Conservation (phyloP, 148 eudicot species). For the Amaranthus hypochondriacus region DNA sequence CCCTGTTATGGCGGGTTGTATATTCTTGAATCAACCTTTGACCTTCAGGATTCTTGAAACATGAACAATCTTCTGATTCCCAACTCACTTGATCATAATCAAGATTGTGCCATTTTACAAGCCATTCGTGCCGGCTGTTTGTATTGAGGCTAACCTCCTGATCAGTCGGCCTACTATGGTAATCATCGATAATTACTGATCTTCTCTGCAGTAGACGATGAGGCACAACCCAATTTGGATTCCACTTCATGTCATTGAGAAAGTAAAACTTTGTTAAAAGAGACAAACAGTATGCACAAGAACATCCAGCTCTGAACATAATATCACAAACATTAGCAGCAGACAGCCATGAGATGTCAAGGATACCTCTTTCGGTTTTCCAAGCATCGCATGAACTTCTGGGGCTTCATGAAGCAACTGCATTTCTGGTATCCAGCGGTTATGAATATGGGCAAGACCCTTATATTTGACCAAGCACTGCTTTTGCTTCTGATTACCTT, state of each 20-base stretch:
- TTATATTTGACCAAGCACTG: slow-evolving; percentile 71
- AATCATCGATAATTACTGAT: slow-evolving; percentile 28
- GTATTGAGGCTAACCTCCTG: slow-evolving; percentile 22
- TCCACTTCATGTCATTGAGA: slow-evolving; percentile 49
- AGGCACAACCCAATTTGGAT: slow-evolving; percentile 60
- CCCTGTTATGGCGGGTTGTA: slow-evolving; percentile 36
- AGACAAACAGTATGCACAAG: background rate
- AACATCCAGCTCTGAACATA: background rate
- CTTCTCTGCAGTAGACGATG: slow-evolving; percentile 64
- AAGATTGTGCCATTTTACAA: slow-evolving; percentile 81
- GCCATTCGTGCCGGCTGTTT: slow-evolving; percentile 50
- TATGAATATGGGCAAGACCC: slow-evolving; percentile 83
- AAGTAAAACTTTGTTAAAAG: slow-evolving; percentile 3
- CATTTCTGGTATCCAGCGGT: slow-evolving; percentile 60
- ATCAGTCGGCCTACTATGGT: slow-evolving; percentile 14
- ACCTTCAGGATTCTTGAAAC: slow-evolving; percentile 38
- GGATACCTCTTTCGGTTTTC: slow-evolving; percentile 35
- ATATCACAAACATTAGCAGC: background rate
- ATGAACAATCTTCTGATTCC: slow-evolving; percentile 57
- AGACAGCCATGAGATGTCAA: slow-evolving; percentile 1
- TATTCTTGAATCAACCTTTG: slow-evolving; percentile 39
- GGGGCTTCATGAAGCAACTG: slow-evolving; percentile 56
- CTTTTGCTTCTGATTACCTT: slow-evolving; percentile 50
- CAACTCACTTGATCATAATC: slow-evolving; percentile 63
- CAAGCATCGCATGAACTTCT: slow-evolving; percentile 32